phyloP scores from a whole-genome alignment of 495 filamentous ascomycete species.

The Penicillium herquei region DNA sequence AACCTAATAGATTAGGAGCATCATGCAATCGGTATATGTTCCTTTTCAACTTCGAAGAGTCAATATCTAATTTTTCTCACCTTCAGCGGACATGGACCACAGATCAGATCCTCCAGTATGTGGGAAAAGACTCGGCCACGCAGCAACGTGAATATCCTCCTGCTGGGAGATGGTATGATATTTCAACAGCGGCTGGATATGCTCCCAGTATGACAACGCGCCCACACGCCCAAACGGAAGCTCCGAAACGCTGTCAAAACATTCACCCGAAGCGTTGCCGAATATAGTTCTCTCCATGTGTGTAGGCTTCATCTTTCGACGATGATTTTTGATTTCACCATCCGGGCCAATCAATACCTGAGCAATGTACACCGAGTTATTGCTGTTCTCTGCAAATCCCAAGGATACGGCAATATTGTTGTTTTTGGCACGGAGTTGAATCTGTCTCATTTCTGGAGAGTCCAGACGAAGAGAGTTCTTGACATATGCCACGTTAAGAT shows the following conservation, averaged over 20 bases:
- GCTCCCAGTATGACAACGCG: slow-evolving; percentile 56
- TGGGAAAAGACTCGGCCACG: slow-evolving; percentile 50
- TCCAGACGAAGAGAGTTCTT: slow-evolving; percentile 45
- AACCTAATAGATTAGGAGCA: slow-evolving; percentile 2
- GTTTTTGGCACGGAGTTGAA: slow-evolving; percentile 38
- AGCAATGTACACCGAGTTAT: slow-evolving; percentile 54
- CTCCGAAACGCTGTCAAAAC: slow-evolving; percentile 42
- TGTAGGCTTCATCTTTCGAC: slow-evolving; percentile 60
- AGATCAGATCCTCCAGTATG: slow-evolving; percentile 21
- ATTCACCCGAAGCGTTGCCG: slow-evolving; percentile 50
- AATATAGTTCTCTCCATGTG: slow-evolving; percentile 64
- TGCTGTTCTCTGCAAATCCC: slow-evolving; percentile 52
- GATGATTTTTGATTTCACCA: slow-evolving; percentile 43
- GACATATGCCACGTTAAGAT: slow-evolving; percentile 47
- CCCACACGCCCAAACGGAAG: slow-evolving; percentile 46
- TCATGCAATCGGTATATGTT: no score
- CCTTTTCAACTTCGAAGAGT: not conserved
- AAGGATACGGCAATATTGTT: slow-evolving; percentile 49
- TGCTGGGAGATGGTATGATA: slow-evolving; percentile 51
- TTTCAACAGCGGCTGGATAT: slow-evolving; percentile 59
- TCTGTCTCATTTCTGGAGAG: slow-evolving; percentile 46
- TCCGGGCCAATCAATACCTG: slow-evolving; percentile 50
- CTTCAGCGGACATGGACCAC: slow-evolving; percentile 40
- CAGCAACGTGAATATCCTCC: slow-evolving; percentile 56
- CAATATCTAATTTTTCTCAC: slow-evolving; percentile 10